phyloP scores from a whole-genome alignment of 2,329 filamentous ascomycete genomes.

The Pseudogymnoascus sp. region DNA sequence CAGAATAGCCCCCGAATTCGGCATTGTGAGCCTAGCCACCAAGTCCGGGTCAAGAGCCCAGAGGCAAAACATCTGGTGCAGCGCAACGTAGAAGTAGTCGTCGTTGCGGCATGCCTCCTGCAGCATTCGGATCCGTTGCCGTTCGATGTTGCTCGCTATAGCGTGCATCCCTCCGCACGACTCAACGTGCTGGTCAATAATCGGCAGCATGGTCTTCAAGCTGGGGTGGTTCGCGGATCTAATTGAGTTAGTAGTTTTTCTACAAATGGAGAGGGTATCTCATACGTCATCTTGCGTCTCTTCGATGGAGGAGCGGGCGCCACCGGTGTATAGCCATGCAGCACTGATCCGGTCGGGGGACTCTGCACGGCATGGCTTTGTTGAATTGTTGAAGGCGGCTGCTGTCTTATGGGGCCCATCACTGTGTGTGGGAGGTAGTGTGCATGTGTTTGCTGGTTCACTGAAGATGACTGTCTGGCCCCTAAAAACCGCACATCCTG shows the following conservation, averaged over 20 bases:
- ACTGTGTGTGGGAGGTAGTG: not conserved
- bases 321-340: not conserved
- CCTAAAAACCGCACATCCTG: no score
- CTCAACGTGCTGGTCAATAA: not conserved
- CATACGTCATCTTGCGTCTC: not conserved
- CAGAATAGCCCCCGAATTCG: conserved; percentile 20
- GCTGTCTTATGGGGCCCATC: not conserved
- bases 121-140: conserved; percentile 46
- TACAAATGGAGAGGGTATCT: not conserved
- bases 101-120: conserved; percentile 43
- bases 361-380: not conserved
- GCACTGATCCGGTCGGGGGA: not conserved
- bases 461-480: not conserved
- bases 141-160: conserved; percentile 25
- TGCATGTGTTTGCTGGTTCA: not conserved
- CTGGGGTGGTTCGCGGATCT: not conserved
- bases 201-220: not conserved
- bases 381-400: not conserved
- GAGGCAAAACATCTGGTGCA: conserved; percentile 58
- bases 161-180: not conserved
- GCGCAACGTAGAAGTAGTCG: conserved; percentile 55
- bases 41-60: conserved; percentile 36
- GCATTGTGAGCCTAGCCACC: conserved; percentile 31
- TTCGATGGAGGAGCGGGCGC: not conserved
- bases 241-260: not conserved